These are phyloP conservation scores for Lactifluus piperatus DNA, from an alignment of 768 basidiomycete genomes.

Conservation along the genomic window DNA sequence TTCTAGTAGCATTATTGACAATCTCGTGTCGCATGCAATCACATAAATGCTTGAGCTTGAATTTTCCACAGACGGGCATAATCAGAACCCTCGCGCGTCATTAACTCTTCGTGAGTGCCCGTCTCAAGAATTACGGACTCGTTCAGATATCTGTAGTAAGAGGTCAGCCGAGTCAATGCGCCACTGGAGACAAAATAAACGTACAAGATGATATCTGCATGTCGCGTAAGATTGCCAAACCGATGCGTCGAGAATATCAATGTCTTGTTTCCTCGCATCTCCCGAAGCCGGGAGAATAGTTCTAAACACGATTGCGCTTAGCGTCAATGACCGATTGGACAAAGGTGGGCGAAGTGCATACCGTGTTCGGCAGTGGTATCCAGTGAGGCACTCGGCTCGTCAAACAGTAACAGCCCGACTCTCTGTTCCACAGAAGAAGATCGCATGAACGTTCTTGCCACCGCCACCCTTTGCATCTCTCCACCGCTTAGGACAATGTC, in stretches of 20 bases:
- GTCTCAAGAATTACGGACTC: constrained; percentile 50
- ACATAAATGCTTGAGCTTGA: constrained; percentile 58
- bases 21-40: background rate
- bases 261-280: constrained; percentile 65
- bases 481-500: too few species aligned
- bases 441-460: too few species aligned
- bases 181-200: background rate
- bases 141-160: constrained; percentile 51
- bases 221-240: constrained; percentile 58
- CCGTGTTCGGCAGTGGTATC: constrained; percentile 61
- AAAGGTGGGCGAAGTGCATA: background rate
- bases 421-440: too few species aligned
- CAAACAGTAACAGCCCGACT: too few species aligned
- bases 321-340: constrained; percentile 12
- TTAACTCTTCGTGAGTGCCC: constrained; percentile 56
- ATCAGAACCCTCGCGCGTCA: constrained; percentile 44
- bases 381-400: constrained; percentile 63
- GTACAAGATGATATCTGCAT: constrained; percentile 28
- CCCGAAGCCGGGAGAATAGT: constrained; percentile 60
- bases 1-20: too few species aligned
- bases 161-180: background rate
- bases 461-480: too few species aligned
- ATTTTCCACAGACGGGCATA: constrained; percentile 69
- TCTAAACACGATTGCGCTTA: constrained; percentile 30
- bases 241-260: constrained; percentile 78